Base-by-base conservation (phyloP, 495 filamentous ascomycete genomes). In the Penicillium turbatum region DNA sequence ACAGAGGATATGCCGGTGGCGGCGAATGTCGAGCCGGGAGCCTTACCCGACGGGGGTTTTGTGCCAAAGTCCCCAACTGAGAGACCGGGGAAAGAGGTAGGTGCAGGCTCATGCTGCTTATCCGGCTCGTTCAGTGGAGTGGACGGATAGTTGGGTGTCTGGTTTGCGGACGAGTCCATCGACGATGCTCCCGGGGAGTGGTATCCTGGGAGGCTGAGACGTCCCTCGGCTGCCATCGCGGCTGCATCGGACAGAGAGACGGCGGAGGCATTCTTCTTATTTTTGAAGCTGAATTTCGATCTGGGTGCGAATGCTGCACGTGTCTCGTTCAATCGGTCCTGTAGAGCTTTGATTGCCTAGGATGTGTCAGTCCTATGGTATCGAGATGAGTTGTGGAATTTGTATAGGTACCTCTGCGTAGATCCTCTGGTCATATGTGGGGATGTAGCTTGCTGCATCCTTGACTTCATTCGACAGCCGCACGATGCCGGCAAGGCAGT, bases 231-330 rank as follows among this genome's bases (percentile, higher is more conserved):
- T 19, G 79, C 80, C 13, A 83, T 43, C 21, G 77, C 72, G 9
- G 80, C 76, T 13, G 78, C 82, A 50, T 84, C 82, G 0, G 70
- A 71, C 10, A 86, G 66, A 17, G 81, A 82, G 36, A 84, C 75
- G 2, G 78, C 78, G 27, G 79, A 80, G 7, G 69, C 51, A 53
- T 82, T 82, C 54, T 83, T 86, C 52, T 77, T 77, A 0, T 75
- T 85, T 60, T 86, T 89, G 72, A 92, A 91, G 43, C 81, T 75
- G 69, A 92, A 92, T 59, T 86, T 87, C 8, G 80, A 73, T 44
- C 82, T 82, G 11, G 88, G 87, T 2, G 79, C 77, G 44, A 85
- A 75, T 6, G 74, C 64, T 19, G 78, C 67, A 30, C 85, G 81
- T 12, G 73, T 78, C 42, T 81, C 75, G 29, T 80, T 73, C 17